Conservation (phyloP, 345 rosid species). For the Syzygium jambos region DNA sequence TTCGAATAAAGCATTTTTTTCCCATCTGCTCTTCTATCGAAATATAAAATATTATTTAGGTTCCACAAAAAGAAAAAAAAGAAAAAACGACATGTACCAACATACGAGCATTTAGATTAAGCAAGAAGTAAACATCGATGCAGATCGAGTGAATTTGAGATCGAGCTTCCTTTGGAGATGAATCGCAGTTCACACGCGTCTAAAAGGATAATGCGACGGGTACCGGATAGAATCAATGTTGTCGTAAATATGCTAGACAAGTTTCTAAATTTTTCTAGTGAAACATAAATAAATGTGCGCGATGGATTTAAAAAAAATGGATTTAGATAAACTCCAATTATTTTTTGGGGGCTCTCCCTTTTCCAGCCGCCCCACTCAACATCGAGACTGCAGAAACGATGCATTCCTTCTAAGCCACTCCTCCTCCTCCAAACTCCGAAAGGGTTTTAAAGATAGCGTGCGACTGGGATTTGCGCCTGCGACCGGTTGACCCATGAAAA, state of each 20-base stretch:
- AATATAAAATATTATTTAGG: neutral
- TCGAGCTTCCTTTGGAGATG: neutral
- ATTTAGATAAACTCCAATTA: neutral
- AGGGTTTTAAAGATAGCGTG: neutral
- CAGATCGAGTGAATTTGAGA: fast-evolving
- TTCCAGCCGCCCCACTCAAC: neutral
- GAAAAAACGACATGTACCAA: fast-evolving
- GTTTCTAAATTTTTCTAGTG: neutral
- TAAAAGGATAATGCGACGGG: neutral
- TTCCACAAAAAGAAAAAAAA: neutral
- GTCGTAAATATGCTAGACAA: neutral
- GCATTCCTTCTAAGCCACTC: neutral
- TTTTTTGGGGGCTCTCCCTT: neutral
- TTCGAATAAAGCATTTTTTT: neutral
- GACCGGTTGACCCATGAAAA: neutral
- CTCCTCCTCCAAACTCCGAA: neutral
- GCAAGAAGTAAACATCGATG: neutral
- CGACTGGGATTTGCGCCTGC: neutral
- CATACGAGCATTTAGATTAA: neutral
- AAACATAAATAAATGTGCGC: neutral
- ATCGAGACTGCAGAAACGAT: neutral
- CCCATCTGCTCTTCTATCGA: neutral
- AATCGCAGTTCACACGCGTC: fast-evolving
- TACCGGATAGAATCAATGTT: neutral
- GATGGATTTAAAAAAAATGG: neutral